Evolutionary conservation across 2,329 filamentous ascomycete species (phyloP), one percentile per base, ranked within the genome.

Genomic region (Epichloe hybrida): DNA sequence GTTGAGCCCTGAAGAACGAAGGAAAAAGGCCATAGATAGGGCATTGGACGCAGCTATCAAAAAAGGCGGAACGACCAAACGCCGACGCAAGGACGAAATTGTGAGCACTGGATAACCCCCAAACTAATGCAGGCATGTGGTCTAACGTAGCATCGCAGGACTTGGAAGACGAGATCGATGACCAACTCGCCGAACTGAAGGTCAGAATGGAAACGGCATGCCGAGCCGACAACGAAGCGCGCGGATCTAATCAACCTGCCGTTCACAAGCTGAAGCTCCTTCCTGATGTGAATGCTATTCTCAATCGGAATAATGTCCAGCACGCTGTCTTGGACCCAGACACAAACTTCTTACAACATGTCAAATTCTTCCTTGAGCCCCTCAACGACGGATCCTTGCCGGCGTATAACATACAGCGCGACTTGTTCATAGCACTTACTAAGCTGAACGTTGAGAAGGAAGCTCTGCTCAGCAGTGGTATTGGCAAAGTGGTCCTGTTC

Each of bases 301-400:
- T 98, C 53, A 96, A 94, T 66, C 86, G 89, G 61, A 95, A 91
- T 67, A 88, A 86, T 50, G 80, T 91, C 31, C 87, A 86, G 62
- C 77, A 88, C 58, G 85, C 86, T 34, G 83, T 97, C 47, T 81
- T 96, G 40, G 91, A 96, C 58, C 91, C 91, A 0, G 93, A 98
- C 62, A 94, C 86, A 63, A 96, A 97, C 70, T 85, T 98, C 55
- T 73, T 98, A 39, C 88, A 95, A 68, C 87, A 90, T 13, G 88
- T 98, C 62, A 89, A 91, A 64, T 97, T 95, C 76, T 97, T 97
- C 76, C 79, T 98, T 21, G 93, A 98, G 65, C 93, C 93, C 1
- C 77, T 97, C 44, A 89, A 91, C 60, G 91, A 97, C 63, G 93
- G 91, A 52, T 91, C 88, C 54, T 77, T 98, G 47, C 93, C 93